A percentile compares a stretch with the other conserved stretches of the same genome.
phyloP scores from a whole-genome alignment of 345 rosid genomes.

The Acer yangbiense region DNA sequence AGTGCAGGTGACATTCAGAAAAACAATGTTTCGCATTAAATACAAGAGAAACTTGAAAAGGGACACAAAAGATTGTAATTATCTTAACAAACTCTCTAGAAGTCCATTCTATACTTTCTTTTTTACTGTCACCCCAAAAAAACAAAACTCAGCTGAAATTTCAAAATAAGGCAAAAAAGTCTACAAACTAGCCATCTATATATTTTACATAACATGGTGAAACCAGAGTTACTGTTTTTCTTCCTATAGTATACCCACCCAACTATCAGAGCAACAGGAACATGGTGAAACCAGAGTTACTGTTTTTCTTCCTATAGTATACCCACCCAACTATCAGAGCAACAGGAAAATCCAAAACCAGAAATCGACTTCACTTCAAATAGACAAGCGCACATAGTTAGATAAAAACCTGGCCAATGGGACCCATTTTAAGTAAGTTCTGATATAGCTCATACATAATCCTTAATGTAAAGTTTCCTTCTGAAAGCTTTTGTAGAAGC shows the following conservation, averaged over 20 bases:
- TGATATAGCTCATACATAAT: conserved; percentile 91
- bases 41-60: background rate
- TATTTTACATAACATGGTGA: background rate
- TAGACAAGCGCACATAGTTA: conserved; percentile 5
- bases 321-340: background rate
- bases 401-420: conserved; percentile 75
- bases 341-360: background rate
- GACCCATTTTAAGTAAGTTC: conserved; percentile 87
- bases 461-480: conserved; percentile 87
- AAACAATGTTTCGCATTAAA: background rate
- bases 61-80: background rate
- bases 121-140: no score
- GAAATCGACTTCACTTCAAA: background rate
- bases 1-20: background rate
- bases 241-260: no score
- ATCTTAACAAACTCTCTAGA: background rate
- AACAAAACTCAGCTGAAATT: background rate
- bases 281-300: no score
- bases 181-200: background rate
- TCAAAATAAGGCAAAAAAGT: background rate
- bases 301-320: background rate
- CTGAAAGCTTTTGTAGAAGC: conserved; percentile 89
- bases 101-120: background rate
- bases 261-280: no score
- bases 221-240: no score